Evolutionary conservation across 306 rosid genomes (phyloP).

Genomic region (Cicer arietinum): DNA sequence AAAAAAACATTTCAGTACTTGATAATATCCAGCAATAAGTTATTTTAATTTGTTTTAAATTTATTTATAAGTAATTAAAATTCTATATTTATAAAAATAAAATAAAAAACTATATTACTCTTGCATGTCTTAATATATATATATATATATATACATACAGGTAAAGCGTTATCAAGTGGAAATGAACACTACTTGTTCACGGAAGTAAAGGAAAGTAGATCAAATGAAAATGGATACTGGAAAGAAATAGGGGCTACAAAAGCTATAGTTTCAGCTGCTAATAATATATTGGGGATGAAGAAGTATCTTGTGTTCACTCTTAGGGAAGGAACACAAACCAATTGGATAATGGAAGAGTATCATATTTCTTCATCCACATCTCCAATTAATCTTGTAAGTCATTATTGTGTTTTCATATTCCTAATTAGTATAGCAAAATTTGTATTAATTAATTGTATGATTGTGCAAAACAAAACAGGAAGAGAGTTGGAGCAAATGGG

Average conservation of each 20-base stretch:
- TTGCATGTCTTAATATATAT: no score
- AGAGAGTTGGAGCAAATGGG: constrained; percentile 49
- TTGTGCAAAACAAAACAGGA: constrained; percentile 42
- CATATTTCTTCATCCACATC: constrained; percentile 47
- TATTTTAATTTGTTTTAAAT: no score
- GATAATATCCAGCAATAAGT: no score
- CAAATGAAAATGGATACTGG: constrained; percentile 58
- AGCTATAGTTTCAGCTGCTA: constrained; percentile 31
- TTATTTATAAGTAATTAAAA: no score
- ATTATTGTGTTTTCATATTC: background rate
- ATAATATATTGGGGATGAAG: constrained; percentile 55
- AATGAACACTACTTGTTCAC: constrained; percentile 55
- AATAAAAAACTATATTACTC: no score
- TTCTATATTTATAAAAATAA: no score
- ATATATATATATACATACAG: constrained; percentile 15
- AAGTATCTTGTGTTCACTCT: constrained; percentile 53
- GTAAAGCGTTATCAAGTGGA: constrained; percentile 56
- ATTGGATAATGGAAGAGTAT: constrained; percentile 63
- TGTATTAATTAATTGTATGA: constrained; percentile 11
- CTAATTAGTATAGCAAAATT: background rate
- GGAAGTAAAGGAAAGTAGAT: constrained; percentile 47
- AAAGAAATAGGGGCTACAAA: constrained; percentile 48
- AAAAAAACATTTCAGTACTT: no score
- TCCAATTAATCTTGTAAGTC: background rate
- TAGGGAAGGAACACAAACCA: constrained; percentile 48